Evolutionary conservation across 1,139 yeast genomes (phyloP), one percentile per base, ranked within the genome.

Genomic region (Yamadazyma sp.): DNA sequence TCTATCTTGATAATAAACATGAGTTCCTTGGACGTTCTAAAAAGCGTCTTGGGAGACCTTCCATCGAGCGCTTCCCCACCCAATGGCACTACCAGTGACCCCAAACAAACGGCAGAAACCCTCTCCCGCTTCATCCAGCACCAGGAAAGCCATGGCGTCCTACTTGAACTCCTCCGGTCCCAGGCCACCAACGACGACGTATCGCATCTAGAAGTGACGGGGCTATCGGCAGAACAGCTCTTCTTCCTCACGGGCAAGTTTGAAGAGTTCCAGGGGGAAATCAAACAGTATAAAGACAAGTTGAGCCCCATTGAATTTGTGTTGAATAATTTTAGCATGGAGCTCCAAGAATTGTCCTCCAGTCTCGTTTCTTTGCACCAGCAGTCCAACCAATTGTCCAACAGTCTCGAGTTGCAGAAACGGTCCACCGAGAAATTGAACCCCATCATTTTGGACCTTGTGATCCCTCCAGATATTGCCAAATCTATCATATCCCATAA

Each of bases 401-500:
- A 49, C 6, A 61, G 64, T 38, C 53, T 87, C 4, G 66, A 70
- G 10, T 58, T 66, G 31, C 83, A 88, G 45, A 73, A 78, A 14
- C 57, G 63, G 25, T 65, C 82, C 3, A 82, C 83, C 25, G 72
- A 69, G 20, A 73, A 73, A 38, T 71, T 89, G 42, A 76, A 82
- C 11, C 95, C 95, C 0, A 64, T 86, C 11, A 81, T 89, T 1
- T 72, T 84, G 28, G 92, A 86, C 47, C 64, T 86, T 18, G 69
- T 86, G 46, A 76, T 89, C 4, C 86, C 96, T 0, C 95, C 96
- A 0, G 76, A 75, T 3, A 64, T 80, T 2, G 73, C 80, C 3
- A 62, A 66, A 37, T 71, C 79, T 2, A 62, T 84, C 1, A 25
- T 54, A 1, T 61, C 62, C 26, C 82, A 73, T 14, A 71, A 72